Evolutionary conservation across 2,329 filamentous ascomycete genomes (phyloP).

Genomic region (Fusarium sp.): DNA sequence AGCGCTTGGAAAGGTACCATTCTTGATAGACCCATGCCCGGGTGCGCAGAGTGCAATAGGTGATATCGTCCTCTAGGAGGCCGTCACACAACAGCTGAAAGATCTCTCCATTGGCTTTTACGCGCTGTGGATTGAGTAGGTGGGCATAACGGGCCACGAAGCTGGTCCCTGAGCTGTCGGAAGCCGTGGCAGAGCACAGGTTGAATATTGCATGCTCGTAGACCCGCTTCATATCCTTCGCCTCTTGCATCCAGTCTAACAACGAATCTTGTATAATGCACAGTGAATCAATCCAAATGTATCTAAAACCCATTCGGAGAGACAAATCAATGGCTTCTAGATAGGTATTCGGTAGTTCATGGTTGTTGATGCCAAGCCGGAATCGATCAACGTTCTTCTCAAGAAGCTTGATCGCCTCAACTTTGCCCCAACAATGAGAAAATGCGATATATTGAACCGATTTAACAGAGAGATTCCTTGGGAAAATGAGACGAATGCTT

Average conservation of each 20-base stretch:
- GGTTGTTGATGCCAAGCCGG: neutral
- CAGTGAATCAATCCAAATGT: neutral
- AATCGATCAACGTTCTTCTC: neutral
- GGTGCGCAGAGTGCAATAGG: neutral
- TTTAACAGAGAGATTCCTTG: accelerated
- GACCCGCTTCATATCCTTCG: neutral
- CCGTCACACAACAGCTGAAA: neutral
- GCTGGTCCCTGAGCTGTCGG: neutral
- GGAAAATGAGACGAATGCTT: neutral
- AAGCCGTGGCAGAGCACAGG: neutral
- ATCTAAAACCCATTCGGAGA: neutral
- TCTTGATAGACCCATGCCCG: neutral
- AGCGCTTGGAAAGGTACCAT: neutral
- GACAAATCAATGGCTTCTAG: neutral
- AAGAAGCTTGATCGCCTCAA: neutral
- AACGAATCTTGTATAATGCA: neutral
- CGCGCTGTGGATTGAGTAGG: accelerated
- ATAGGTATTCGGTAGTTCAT: accelerated
- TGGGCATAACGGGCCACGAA: neutral
- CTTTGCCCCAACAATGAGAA: neutral
- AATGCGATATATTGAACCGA: neutral
- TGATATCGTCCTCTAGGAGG: neutral
- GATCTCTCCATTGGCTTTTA: accelerated
- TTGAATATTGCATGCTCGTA: neutral
- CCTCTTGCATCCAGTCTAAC: neutral